Conservation (phyloP, 768 basidiomycete genomes). For the Mycena metata region DNA sequence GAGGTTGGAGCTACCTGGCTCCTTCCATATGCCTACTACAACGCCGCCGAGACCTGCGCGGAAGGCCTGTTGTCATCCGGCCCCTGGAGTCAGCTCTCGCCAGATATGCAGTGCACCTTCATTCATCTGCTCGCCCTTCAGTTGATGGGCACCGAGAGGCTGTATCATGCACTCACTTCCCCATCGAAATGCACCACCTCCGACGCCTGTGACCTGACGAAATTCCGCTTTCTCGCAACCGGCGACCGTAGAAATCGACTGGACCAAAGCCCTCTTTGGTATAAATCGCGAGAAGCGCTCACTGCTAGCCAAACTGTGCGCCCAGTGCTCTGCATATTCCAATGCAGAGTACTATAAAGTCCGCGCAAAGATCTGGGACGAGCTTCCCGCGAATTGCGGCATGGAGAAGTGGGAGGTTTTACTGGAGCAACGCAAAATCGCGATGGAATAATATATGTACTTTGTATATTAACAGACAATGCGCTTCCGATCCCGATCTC, state of each 20-base stretch:
- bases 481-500: too few relatives aligned
- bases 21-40: constrained; percentile 8
- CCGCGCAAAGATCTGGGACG: constrained; percentile 9
- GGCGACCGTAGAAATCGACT: too few relatives aligned
- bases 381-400: constrained; percentile 13
- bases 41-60: neutral
- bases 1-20: constrained; percentile 11
- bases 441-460: neutral
- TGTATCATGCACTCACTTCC: neutral
- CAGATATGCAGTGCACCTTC: neutral
- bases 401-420: constrained; percentile 3
- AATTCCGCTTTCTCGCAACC: neutral
- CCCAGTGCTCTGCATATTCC: neutral
- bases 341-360: neutral
- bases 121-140: neutral
- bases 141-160: neutral
- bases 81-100: neutral
- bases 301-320: neutral
- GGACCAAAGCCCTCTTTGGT: neutral
- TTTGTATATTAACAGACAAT: too few relatives aligned
- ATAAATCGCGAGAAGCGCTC: neutral
- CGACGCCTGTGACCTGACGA: neutral
- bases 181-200: neutral
- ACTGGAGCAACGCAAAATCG: neutral
- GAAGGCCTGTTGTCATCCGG: neutral